phyloP scores from a whole-genome alignment of 164 flowering plant species.

The Euptelea pleiosperma region DNA sequence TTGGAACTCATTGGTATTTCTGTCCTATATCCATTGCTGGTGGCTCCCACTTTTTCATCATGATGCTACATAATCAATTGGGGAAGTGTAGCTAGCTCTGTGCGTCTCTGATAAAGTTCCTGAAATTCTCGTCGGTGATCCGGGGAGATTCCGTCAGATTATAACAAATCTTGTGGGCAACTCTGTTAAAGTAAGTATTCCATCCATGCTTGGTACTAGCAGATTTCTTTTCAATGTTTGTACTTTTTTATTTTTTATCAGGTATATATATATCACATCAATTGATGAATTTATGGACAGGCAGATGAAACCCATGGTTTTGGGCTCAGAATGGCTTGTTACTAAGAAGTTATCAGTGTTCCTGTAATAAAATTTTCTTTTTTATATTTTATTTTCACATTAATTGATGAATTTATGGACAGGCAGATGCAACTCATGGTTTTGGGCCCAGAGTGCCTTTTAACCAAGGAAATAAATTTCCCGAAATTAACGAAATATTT shows the following conservation, averaged over 20 bases:
- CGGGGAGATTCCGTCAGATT: constrained; percentile 89
- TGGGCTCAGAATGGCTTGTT: background rate
- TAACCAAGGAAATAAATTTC: too few species aligned
- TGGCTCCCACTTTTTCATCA: constrained; percentile 4
- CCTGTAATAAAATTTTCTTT: too few species aligned
- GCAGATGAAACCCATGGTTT: background rate
- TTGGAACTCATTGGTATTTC: constrained; percentile 12
- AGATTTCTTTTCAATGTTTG: background rate
- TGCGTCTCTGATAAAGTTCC: constrained; percentile 92
- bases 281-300: background rate
- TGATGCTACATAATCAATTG: constrained; percentile 22
- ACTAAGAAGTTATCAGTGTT: too few species aligned
- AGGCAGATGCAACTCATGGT: background rate
- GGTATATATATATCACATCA: too few species aligned
- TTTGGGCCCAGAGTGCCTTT: background rate
- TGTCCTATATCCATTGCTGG: constrained; percentile 13
- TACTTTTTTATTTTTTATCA: background rate
- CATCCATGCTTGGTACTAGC: background rate
- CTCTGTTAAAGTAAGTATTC: constrained; percentile 80
- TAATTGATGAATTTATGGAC: background rate
- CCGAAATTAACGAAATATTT: too few species aligned
- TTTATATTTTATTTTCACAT: background rate
- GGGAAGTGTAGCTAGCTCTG: constrained; percentile 68
- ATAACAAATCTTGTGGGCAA: constrained; percentile 90
- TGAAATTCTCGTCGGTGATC: constrained; percentile 80